Conservation (phyloP, 768 basidiomycete species). For the Pleurotus platypus region DNA sequence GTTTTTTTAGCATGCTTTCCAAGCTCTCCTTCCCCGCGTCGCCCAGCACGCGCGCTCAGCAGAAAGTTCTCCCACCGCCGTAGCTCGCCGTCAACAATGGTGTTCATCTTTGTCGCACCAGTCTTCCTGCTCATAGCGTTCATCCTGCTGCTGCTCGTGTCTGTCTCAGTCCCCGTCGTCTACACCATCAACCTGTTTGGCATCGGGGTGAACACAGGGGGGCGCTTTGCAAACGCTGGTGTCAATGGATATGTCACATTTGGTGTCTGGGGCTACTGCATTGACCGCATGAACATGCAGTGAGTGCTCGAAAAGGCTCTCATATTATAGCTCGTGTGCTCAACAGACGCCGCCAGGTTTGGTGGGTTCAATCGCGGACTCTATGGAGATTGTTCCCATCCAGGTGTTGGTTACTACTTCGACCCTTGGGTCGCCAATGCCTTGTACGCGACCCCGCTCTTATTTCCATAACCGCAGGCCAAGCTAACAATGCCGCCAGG, state of each 20-base stretch:
- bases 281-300: conserved; percentile 41
- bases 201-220: conserved; percentile 32
- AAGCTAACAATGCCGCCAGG: conserved; percentile 19
- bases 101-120: conserved; percentile 31
- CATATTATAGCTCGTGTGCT: not conserved
- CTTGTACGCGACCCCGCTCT: conserved; percentile 29
- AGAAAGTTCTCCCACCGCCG: not conserved
- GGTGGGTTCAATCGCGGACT: conserved; percentile 35
- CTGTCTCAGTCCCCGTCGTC: conserved; percentile 60
- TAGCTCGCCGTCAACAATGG: conserved; percentile 15
- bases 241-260: conserved; percentile 39
- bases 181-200: conserved; percentile 52
- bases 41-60: conserved; percentile 1
- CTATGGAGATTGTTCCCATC: conserved; percentile 40
- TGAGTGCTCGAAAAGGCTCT: conserved; percentile 19
- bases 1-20: conserved; percentile 10
- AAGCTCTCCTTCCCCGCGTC: conserved; percentile 5
- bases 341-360: conserved; percentile 27
- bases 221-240: conserved; percentile 28
- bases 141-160: conserved; percentile 57
- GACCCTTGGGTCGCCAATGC: conserved; percentile 43
- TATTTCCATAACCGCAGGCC: not conserved
- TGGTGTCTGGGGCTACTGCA: conserved; percentile 67
- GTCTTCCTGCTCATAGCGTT: conserved; percentile 49
- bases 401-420: conserved; percentile 53